These are phyloP conservation scores for Hippophae tibetana DNA, from an alignment of 306 rosid genomes.

Conservation along the genomic window DNA sequence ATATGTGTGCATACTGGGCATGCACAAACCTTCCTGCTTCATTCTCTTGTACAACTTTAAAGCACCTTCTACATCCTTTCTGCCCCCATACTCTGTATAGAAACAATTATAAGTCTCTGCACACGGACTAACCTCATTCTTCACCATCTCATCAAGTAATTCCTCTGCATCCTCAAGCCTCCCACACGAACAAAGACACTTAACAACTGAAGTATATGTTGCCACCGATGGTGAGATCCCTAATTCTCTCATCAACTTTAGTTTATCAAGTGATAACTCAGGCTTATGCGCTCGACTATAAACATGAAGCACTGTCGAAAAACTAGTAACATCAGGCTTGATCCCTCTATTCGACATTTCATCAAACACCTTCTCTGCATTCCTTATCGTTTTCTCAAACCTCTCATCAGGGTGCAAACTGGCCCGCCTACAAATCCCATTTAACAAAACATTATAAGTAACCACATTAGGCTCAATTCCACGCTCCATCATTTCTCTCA, in stretches of 20 bases:
- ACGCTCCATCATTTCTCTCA: conserved; percentile 48
- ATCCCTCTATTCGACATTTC: conserved; percentile 69
- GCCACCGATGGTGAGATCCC: conserved; percentile 65
- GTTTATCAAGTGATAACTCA: conserved; percentile 54
- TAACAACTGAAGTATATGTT: conserved; percentile 66
- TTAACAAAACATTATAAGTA: conserved; percentile 65
- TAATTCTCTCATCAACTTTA: conserved; percentile 53
- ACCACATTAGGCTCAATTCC: conserved; percentile 77
- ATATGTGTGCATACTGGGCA: conserved; percentile 52
- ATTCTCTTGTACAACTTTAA: conserved; percentile 63
- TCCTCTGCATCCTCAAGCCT: conserved; percentile 68
- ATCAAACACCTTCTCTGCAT: conserved; percentile 60
- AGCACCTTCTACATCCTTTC: conserved; percentile 53
- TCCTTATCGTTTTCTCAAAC: conserved; percentile 59
- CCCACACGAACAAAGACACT: conserved; percentile 80
- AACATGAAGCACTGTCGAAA: conserved; percentile 75
- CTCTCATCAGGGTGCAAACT: conserved; percentile 81
- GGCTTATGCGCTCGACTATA: conserved; percentile 90
- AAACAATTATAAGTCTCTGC: conserved; percentile 75
- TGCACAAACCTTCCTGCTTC: conserved; percentile 51
- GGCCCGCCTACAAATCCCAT: conserved; percentile 75
- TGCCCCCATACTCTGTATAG: conserved; percentile 71
- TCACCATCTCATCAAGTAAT: conserved; percentile 61
- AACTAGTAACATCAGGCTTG: conserved; percentile 84
- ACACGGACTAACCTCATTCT: conserved; percentile 52